These are phyloP conservation scores for Pinguiococcus pyrenoidosus DNA, from an alignment of 108 stramenopile genomes.

Conservation along the genomic window DNA sequence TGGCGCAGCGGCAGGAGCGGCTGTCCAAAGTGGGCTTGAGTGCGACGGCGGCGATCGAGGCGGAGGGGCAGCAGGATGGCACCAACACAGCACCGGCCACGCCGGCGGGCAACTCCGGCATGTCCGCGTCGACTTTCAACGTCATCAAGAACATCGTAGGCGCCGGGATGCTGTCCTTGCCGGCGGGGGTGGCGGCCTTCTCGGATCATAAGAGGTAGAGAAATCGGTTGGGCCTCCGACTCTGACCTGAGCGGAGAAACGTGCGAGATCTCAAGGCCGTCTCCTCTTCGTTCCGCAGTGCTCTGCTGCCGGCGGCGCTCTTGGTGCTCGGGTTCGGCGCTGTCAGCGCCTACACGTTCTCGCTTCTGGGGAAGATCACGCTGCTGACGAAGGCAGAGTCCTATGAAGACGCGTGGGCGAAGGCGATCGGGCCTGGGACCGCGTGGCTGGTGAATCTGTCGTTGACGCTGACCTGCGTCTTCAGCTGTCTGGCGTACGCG, in stretches of 20 bases:
- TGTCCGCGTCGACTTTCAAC: constrained; percentile 53
- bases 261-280: not conserved
- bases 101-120: constrained; percentile 8
- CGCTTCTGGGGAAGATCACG: constrained; percentile 66
- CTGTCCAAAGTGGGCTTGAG: no score
- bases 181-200: constrained; percentile 81
- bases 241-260: no score
- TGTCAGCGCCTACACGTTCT: constrained; percentile 74
- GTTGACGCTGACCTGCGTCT: not conserved
- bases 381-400: constrained; percentile 56
- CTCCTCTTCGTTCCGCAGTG: constrained; percentile 40
- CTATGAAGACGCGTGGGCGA: constrained; percentile 80
- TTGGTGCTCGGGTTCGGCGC: constrained; percentile 63
- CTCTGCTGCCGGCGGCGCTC: constrained; percentile 63
- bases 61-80: no score
- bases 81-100: no score
- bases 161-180: constrained; percentile 72
- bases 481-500: constrained; percentile 68
- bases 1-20: no score
- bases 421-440: constrained; percentile 50
- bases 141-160: constrained; percentile 82
- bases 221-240: no score
- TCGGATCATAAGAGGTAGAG: constrained; percentile 10
- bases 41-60: no score
- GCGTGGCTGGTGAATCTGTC: constrained; percentile 64